These are phyloP conservation scores for Ophiostoma sp. DNA, from an alignment of 2,329 filamentous ascomycete genomes.

Conservation along the genomic window DNA sequence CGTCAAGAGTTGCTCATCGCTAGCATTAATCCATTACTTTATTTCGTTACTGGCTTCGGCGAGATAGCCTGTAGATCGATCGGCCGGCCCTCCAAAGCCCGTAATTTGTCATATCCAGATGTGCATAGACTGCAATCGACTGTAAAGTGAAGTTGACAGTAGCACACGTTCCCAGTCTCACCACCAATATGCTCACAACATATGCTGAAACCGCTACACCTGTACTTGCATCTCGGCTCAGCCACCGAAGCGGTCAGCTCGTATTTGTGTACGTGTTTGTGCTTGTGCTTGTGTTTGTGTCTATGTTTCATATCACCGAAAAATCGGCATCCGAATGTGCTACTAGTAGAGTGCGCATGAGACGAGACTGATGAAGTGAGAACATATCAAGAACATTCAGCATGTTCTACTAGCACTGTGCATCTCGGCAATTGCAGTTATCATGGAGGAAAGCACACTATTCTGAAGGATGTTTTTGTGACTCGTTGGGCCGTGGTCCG, in stretches of 20 bases:
- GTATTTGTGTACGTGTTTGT: neutral
- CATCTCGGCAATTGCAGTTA: too few species aligned
- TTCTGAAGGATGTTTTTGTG: too few species aligned
- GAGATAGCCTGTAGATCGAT: neutral
- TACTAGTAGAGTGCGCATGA: too few species aligned
- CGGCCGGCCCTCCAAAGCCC: neutral
- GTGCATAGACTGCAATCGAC: neutral
- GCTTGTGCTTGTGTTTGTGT: neutral
- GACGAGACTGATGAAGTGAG: too few species aligned
- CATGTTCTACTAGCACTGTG: too few species aligned
- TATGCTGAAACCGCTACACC: too few species aligned
- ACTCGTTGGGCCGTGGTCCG: too few species aligned
- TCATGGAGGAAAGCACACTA: too few species aligned
- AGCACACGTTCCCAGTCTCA: neutral
- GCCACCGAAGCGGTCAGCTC: neutral
- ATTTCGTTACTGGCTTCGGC: neutral
- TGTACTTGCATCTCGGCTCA: neutral
- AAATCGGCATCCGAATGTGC: too few species aligned
- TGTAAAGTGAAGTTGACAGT: too few species aligned
- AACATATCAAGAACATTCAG: too few species aligned
- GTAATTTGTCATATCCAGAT: neutral
- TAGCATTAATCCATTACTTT: constrained; percentile 2
- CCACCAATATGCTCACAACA: too few species aligned
- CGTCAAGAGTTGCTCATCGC: neutral
- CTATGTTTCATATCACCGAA: neutral